These are phyloP conservation scores for Paramyrothecium roridum DNA, from an alignment of 2,329 filamentous ascomycete species.

Conservation along the genomic window DNA sequence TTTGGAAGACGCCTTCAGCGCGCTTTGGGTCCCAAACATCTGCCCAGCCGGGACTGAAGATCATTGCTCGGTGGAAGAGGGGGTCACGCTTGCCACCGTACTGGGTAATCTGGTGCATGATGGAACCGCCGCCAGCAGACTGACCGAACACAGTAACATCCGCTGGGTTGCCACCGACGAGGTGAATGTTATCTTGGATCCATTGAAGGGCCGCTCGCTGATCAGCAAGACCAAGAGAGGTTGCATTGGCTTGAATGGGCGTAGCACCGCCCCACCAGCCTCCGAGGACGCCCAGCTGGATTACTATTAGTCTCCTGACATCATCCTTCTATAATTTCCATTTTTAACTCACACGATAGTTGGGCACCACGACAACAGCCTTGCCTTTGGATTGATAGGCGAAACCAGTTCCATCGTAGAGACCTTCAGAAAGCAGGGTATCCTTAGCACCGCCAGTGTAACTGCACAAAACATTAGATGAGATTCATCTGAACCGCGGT, in stretches of 20 bases:
- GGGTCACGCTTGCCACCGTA: constrained; percentile 32
- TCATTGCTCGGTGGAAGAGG: constrained; percentile 46
- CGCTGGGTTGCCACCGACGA: neutral
- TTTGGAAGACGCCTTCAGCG: neutral
- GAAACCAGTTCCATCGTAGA: neutral
- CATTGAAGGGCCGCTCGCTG: neutral
- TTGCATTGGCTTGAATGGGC: neutral
- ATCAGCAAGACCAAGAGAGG: neutral
- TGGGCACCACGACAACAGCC: neutral
- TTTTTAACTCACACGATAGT: neutral
- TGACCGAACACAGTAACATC: constrained; percentile 15
- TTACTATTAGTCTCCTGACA: neutral
- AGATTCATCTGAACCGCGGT: neutral
- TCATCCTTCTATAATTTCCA: neutral
- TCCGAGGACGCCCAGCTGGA: neutral
- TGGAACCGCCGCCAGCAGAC: constrained; percentile 47
- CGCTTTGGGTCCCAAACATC: neutral
- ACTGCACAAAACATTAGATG: neutral
- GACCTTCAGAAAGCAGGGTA: neutral
- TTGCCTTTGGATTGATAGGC: neutral
- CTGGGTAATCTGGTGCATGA: constrained; percentile 46
- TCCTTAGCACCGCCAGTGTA: neutral
- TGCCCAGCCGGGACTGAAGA: constrained; percentile 18
- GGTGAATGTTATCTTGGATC: neutral
- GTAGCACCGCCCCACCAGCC: neutral